phyloP scores from a whole-genome alignment of 768 basidiomycete genomes.

The Mycena vulgaris region DNA sequence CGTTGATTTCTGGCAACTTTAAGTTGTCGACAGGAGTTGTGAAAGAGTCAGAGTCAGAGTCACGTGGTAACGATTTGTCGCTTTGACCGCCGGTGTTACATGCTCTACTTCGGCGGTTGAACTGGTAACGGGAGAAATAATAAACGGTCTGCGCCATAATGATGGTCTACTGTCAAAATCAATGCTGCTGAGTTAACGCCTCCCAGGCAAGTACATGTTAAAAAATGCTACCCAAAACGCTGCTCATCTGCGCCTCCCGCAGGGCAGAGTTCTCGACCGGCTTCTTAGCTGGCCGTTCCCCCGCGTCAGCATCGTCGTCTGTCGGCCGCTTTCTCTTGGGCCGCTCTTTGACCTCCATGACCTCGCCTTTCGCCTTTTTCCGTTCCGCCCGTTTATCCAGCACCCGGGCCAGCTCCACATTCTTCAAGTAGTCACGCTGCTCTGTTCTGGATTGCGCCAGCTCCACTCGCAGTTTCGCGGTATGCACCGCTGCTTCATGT shows the following conservation, averaged over 20 bases:
- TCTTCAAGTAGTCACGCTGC: conserved; percentile 93
- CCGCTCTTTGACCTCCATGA: conserved; percentile 59
- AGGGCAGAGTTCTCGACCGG: conserved; percentile 12
- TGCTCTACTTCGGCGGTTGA: too few relatives aligned
- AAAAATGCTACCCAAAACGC: conserved; percentile 32
- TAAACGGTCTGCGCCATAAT: too few relatives aligned
- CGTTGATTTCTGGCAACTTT: too few relatives aligned
- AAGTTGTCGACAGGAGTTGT: too few relatives aligned
- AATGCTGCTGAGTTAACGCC: too few relatives aligned
- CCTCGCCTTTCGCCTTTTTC: conserved; percentile 72
- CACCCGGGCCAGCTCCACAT: conserved; percentile 93
- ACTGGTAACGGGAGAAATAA: too few relatives aligned
- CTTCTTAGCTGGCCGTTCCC: conserved; percentile 22
- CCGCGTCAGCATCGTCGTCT: conserved; percentile 40
- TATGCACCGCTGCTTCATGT: conserved; percentile 91
- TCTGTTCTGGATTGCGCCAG: conserved; percentile 90
- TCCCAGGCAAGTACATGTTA: background rate
- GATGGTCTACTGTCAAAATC: too few relatives aligned
- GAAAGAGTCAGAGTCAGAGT: too few relatives aligned
- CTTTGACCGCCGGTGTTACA: too few relatives aligned
- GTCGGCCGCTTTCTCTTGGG: conserved; percentile 47
- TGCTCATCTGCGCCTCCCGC: conserved; percentile 30
- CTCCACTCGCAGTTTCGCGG: conserved; percentile 92
- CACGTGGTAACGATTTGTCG: background rate
- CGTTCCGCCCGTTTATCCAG: conserved; percentile 85